Conservation (phyloP, 139 green algal genomes). For the Zygnema circumcarinatum region DNA sequence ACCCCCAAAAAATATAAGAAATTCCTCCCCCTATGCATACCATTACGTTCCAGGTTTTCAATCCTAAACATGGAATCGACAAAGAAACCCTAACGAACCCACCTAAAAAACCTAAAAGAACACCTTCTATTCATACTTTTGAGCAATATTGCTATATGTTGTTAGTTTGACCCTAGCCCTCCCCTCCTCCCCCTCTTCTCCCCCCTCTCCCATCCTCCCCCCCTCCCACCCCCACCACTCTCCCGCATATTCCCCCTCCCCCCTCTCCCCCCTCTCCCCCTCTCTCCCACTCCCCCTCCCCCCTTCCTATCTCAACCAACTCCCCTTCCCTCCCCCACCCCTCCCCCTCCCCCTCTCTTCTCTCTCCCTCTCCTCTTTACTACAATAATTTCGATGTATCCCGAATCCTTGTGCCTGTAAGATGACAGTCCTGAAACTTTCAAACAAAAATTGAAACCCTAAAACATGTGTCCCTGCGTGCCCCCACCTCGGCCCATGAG, state of each 20-base stretch:
- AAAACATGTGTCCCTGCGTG: neutral
- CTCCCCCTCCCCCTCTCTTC: constrained; percentile 65
- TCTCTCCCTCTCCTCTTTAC: constrained; percentile 64
- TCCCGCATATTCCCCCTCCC: constrained; percentile 3
- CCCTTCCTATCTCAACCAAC: constrained; percentile 14
- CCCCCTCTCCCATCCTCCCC: neutral
- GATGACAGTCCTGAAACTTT: too few species aligned
- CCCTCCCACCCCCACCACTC: neutral
- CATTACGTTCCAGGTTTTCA: too few species aligned
- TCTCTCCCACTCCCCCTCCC: neutral
- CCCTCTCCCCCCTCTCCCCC: neutral
- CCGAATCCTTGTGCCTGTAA: neutral
- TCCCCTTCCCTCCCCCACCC: constrained; percentile 63
- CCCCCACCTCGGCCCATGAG: neutral
- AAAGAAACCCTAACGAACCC: too few species aligned
- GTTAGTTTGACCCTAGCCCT: too few species aligned
- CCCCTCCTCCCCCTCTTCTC: neutral
- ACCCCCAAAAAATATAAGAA: neutral
- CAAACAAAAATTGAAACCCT: too few species aligned
- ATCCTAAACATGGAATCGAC: too few species aligned
- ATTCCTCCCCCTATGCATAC: too few species aligned
- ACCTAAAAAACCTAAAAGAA: too few species aligned
- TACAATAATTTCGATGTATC: constrained; percentile 49
- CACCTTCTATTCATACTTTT: too few species aligned
- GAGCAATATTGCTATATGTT: too few species aligned